phyloP scores from a whole-genome alignment of 495 filamentous ascomycete genomes.

The Viridothelium virens region DNA sequence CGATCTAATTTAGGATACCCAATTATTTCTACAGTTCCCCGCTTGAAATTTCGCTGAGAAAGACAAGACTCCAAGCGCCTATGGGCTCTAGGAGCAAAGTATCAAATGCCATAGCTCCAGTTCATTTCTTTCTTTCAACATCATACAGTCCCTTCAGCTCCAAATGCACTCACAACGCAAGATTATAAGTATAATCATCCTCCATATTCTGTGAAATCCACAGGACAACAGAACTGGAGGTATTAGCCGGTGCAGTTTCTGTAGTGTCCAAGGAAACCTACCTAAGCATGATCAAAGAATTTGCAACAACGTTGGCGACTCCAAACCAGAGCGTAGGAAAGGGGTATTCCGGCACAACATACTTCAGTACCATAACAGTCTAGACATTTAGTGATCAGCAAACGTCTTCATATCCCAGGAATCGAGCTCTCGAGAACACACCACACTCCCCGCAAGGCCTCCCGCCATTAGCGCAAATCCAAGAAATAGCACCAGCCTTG shows the following conservation, averaged over 20 bases:
- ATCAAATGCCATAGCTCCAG: neutral
- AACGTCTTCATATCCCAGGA: neutral
- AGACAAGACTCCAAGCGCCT: neutral
- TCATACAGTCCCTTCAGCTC: neutral
- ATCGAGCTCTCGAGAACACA: constrained; percentile 26
- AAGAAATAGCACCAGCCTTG: constrained; percentile 86
- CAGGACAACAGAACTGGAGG: constrained; percentile 67
- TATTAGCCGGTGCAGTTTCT: neutral
- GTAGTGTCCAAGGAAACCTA: constrained; percentile 37
- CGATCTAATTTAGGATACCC: constrained; percentile 6
- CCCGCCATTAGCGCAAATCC: constrained; percentile 93
- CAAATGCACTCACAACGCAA: constrained; percentile 55
- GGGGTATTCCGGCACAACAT: constrained; percentile 68
- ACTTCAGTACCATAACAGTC: constrained; percentile 86
- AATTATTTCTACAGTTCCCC: neutral
- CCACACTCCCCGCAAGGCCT: constrained; percentile 84
- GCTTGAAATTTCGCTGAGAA: neutral
- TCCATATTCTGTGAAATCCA: constrained; percentile 99
- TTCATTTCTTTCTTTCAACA: neutral
- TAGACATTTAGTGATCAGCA: constrained; percentile 23
- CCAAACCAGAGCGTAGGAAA: constrained; percentile 88
- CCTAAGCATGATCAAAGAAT: constrained; percentile 82
- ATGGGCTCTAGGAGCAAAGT: neutral
- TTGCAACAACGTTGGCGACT: constrained; percentile 83
- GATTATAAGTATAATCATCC: constrained; percentile 95